Base-by-base conservation (phyloP, 495 filamentous ascomycete genomes). In the Neurospora sp. region DNA sequence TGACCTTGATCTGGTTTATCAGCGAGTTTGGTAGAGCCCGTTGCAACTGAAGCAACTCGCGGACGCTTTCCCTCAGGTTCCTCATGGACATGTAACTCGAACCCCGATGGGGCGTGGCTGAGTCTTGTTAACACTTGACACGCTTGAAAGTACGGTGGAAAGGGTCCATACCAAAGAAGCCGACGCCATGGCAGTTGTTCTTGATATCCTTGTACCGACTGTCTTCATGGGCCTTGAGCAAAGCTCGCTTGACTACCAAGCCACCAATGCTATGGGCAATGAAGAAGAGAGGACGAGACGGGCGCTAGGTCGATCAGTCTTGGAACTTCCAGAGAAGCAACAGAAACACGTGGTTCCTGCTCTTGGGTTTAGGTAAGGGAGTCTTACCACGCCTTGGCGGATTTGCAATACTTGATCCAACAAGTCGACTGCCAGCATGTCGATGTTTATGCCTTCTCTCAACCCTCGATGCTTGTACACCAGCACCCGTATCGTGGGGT, bases 191-290 rank as follows among this genome's bases (percentile, higher is more conserved):
- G 74, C 89, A 91, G 75, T 85, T 86, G 39, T 83, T 84, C 39
- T 86, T 82, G 14, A 91, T 83, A 5, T 83, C 73, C 23, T 70
- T 77, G 48, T 83, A 78, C 75, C 77, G 76, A 69, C 76, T 59
- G 54, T 82, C 72, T 80, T 81, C 81, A 70, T 79, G 85, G 18
- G 88, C 88, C 44, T 81, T 79, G 5, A 86, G 81, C n/a, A 90
- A 76, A n/a, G 87, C 87, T 27, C 81, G 76, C 78, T 90, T 91
- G 5, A 83, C 87, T 3, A 90, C 87, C 69, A 90, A 79, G 4
- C 89, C 90, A 7, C 90, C 89, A 8, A 90, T 89, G 74, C 89
- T 90, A 70, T 91, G 90, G 39, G 85, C 90, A 27, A 92, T 83
- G 76, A 91, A 90, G 75, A 91, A 87, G 1, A 92, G 77, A 1